phyloP scores from a whole-genome alignment of 495 filamentous ascomycete species.

The Bacidia gigantensis region DNA sequence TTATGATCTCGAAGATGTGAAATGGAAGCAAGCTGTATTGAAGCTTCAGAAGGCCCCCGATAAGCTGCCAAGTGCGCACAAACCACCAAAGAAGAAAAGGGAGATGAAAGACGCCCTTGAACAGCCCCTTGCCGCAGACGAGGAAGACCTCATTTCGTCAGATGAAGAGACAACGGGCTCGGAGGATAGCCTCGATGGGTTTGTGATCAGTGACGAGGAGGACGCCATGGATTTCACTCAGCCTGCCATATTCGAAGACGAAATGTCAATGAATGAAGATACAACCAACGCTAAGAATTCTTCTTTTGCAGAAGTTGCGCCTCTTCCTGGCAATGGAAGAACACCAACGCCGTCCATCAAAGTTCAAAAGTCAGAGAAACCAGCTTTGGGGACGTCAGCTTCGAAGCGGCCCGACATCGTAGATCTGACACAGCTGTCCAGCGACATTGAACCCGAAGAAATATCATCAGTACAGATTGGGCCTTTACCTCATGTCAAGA shows the following conservation, averaged over 20 bases:
- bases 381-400: too few species aligned
- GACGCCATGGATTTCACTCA: conserved; percentile 10
- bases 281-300: conserved; percentile 3
- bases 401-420: too few species aligned
- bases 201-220: conserved; percentile 28
- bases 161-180: conserved; percentile 20
- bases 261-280: conserved; percentile 20
- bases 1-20: conserved; percentile 37
- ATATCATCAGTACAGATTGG: not conserved
- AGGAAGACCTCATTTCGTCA: conserved; percentile 22
- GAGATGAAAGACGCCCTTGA: conserved; percentile 11
- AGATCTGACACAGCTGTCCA: conserved; percentile 16
- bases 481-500: conserved; percentile 1
- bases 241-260: conserved; percentile 12
- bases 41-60: conserved; percentile 35
- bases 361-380: not conserved
- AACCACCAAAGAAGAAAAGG: conserved; percentile 16
- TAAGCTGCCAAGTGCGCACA: conserved; percentile 24
- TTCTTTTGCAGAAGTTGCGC: too few species aligned
- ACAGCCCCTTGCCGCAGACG: conserved; percentile 23
- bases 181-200: conserved; percentile 30
- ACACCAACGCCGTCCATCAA: not conserved
- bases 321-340: not conserved
- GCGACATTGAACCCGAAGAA: conserved; percentile 7
- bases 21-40: conserved; percentile 42